These are phyloP conservation scores for Geum urbanum DNA, from an alignment of 306 rosid species.

Conservation along the genomic window DNA sequence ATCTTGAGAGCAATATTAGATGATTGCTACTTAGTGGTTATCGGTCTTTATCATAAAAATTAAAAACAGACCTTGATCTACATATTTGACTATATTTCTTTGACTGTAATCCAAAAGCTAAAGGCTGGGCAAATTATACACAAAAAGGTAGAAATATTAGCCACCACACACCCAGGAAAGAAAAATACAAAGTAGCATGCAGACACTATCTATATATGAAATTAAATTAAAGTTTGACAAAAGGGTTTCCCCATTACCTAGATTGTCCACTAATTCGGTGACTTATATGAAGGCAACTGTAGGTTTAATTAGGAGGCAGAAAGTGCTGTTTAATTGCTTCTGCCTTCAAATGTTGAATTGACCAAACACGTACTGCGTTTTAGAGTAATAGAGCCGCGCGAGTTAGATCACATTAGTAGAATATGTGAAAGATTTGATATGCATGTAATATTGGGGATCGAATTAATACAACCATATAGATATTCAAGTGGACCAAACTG, in stretches of 20 bases:
- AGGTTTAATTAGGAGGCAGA: slow-evolving; percentile 9
- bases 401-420: not conserved
- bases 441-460: not conserved
- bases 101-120: slow-evolving; percentile 27
- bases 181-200: slow-evolving; percentile 1
- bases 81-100: slow-evolving; percentile 30
- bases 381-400: not conserved
- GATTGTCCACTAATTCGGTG: not conserved
- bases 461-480: not conserved
- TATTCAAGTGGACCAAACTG: not conserved
- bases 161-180: slow-evolving; percentile 1
- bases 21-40: no score
- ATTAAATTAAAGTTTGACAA: not conserved
- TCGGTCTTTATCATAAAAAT: not conserved
- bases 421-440: not conserved
- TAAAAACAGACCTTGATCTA: not conserved
- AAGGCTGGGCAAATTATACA: not conserved
- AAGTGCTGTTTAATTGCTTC: not conserved
- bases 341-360: slow-evolving; percentile 21
- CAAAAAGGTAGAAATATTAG: not conserved
- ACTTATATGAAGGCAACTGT: not conserved
- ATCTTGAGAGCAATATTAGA: no score
- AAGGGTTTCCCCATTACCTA: slow-evolving; percentile 5
- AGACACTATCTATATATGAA: slow-evolving; percentile 2
- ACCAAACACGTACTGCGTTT: slow-evolving; percentile 10